Evolutionary conservation across 306 rosid species (phyloP), one percentile per base, ranked within the genome.

Genomic region (Mimosa bimucronata): DNA sequence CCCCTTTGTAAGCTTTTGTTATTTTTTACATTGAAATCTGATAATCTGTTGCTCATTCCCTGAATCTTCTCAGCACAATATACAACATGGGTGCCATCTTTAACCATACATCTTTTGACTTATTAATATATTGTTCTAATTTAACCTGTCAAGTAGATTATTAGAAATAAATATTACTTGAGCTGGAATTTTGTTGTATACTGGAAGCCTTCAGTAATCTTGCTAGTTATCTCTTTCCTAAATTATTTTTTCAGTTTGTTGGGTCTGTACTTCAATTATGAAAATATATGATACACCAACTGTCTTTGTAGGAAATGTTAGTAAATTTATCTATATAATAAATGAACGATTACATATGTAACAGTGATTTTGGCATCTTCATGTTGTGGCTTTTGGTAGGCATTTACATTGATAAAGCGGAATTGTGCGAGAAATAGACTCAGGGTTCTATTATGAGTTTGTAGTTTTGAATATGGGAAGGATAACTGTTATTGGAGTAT

Each of bases 1-100:
- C 83, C 98, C 98, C 73, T 95, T 95, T 88, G 98, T 95, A 87
- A 91, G 98, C 90, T 64, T 75, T 77, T 31, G 40, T 81, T 31
- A 60, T 69, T 83, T 78, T 72, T 77, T 65, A 29, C 34, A 50
- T 29, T 31, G 7, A 41, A 73, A 70, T 78, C 72, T 67, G 53
- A 60, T 67, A 48, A 58, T 77, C 73, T 6, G 31, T 80, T 34
- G 21, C 64, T 44, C 26, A 26, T 64, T 52, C 66, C 13, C 67
- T 25, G 8, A 76, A 76, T 42, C 57, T 73, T 58, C 26, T 29
- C 7, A 61, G 41, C 48, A 61, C 41, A 18, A 28, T 16, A 64
- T 34, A 76, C 65, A 23, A 30, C 44, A 37, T 73, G 50, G 23
- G 48, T 53, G 65, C 45, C 55, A 46, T 75, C 75, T 79, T 45